phyloP scores from a whole-genome alignment of 2,329 filamentous ascomycete species.

The Diplocarpon mali region DNA sequence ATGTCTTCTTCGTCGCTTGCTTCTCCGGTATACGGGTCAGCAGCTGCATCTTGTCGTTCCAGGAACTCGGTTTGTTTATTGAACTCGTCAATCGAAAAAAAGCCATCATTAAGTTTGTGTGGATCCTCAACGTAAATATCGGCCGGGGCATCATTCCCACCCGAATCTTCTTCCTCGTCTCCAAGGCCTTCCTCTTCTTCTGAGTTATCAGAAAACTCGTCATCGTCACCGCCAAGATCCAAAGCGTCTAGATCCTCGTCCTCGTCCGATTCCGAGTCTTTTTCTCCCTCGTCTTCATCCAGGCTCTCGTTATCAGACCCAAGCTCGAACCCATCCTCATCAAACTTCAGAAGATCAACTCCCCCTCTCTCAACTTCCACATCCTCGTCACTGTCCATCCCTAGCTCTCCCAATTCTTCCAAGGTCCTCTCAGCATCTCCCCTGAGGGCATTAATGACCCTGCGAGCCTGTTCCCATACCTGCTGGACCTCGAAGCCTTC shows the following conservation, averaged over 20 bases:
- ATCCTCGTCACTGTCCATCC: slow-evolving; percentile 20
- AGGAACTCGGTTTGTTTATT: slow-evolving; percentile 87
- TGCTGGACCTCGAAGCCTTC: slow-evolving; percentile 82
- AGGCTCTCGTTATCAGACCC: slow-evolving; percentile 25
- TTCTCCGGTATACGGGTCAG: slow-evolving; percentile 61
- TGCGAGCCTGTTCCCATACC: slow-evolving; percentile 86
- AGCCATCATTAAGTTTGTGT: slow-evolving; percentile 87
- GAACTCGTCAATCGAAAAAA: slow-evolving; percentile 96
- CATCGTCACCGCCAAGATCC: slow-evolving; percentile 13
- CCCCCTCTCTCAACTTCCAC: slow-evolving; percentile 25
- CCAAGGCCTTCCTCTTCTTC: slow-evolving; percentile 28
- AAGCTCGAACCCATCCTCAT: slow-evolving; percentile 32
- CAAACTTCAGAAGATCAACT: slow-evolving; percentile 29
- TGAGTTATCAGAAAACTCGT: slow-evolving; percentile 29
- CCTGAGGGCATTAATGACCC: slow-evolving; percentile 60
- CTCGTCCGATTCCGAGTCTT: slow-evolving; percentile 21
- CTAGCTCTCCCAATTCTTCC: slow-evolving; percentile 26
- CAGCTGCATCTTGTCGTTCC: slow-evolving; percentile 72
- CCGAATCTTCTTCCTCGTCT: slow-evolving; percentile 34
- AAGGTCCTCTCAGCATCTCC: slow-evolving; percentile 40
- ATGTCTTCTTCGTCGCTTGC: slow-evolving; percentile 78
- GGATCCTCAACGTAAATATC: slow-evolving; percentile 59
- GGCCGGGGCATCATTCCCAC: slow-evolving; percentile 36
- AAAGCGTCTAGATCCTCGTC: slow-evolving; percentile 25
- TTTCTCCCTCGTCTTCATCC: slow-evolving; percentile 21